Evolutionary conservation across 1,284 basidiomycete species (phyloP).

Genomic region (Rhodotorula sp.): DNA sequence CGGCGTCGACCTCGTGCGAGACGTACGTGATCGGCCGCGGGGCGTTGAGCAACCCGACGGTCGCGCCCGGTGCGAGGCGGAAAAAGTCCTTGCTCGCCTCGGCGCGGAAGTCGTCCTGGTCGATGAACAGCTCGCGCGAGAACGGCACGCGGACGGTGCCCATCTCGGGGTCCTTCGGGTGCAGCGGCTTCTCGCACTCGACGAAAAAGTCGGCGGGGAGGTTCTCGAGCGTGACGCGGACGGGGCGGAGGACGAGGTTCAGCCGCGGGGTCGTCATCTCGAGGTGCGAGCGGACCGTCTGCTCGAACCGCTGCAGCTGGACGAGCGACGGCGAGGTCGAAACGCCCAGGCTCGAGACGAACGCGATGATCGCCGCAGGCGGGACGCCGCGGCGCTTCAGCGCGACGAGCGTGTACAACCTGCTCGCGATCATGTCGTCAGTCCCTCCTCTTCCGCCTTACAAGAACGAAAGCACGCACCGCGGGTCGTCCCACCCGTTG

Average conservation of each 20-base stretch:
- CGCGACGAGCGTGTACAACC: slow-evolving; percentile 93
- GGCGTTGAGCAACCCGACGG: slow-evolving; percentile 94
- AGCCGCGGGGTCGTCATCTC: slow-evolving; percentile 86
- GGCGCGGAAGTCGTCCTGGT: slow-evolving; percentile 88
- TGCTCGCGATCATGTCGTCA: slow-evolving; percentile 50
- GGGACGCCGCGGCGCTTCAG: slow-evolving; percentile 92
- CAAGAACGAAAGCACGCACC: slow-evolving; percentile 48
- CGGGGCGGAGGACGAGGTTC: slow-evolving; percentile 87
- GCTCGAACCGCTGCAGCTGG: slow-evolving; percentile 86
- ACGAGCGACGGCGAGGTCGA: slow-evolving; percentile 84
- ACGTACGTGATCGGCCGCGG: slow-evolving; percentile 92
- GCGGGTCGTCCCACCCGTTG: slow-evolving; percentile 94
- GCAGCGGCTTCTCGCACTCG: slow-evolving; percentile 86
- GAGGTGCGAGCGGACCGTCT: slow-evolving; percentile 82
- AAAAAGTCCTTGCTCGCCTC: slow-evolving; percentile 88
- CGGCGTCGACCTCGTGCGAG: slow-evolving; percentile 74
- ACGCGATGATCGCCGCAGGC: slow-evolving; percentile 89
- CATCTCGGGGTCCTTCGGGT: slow-evolving; percentile 89
- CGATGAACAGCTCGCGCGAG: slow-evolving; percentile 89
- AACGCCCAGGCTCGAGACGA: slow-evolving; percentile 90
- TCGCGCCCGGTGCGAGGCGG: slow-evolving; percentile 94
- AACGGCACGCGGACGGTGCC: slow-evolving; percentile 83
- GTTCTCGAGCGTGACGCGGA: slow-evolving; percentile 91
- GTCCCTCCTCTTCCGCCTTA: slow-evolving; percentile 34
- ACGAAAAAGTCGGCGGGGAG: slow-evolving; percentile 81